Percentiles rank a stretch among this genome's conserved stretches.
These are phyloP conservation scores for Lentinula lateritia DNA, from an alignment of 768 basidiomycete species.

Conservation along the genomic window DNA sequence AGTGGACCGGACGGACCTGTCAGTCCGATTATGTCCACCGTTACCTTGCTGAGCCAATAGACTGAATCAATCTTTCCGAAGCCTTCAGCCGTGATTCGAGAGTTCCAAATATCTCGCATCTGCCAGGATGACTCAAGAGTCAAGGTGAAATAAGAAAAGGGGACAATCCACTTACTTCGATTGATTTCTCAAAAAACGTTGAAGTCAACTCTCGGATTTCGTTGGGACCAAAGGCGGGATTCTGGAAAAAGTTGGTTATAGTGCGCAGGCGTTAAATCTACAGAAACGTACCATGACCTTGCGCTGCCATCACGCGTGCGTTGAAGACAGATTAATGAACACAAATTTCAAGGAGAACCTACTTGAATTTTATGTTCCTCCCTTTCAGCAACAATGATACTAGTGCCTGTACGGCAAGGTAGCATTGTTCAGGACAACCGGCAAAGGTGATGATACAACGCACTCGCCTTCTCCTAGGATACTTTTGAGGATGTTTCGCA, in stretches of 20 bases:
- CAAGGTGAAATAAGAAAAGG: no score
- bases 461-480: not conserved
- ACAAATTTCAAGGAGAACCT: not conserved
- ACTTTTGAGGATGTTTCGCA: not conserved
- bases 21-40: conserved; percentile 37
- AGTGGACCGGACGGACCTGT: conserved; percentile 21
- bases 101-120: not conserved
- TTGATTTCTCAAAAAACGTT: conserved; percentile 29
- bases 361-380: conserved; percentile 13
- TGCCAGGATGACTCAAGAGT: not conserved
- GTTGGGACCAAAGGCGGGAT: conserved; percentile 37
- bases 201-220: conserved; percentile 34
- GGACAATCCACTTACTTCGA: conserved; percentile 17
- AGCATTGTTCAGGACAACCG: not conserved
- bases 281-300: not conserved
- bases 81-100: not conserved
- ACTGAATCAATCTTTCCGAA: conserved; percentile 24
- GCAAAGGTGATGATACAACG: not conserved
- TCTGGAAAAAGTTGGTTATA: conserved; percentile 18
- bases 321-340: not conserved
- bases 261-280: not conserved
- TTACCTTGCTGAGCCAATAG: conserved; percentile 26
- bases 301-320: not conserved
- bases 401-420: not conserved
- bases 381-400: not conserved